Percentiles rank a stretch among this genome's conserved stretches.
These are phyloP conservation scores for Phoma herbarum DNA, from an alignment of 2,329 filamentous ascomycete genomes.

Conservation along the genomic window DNA sequence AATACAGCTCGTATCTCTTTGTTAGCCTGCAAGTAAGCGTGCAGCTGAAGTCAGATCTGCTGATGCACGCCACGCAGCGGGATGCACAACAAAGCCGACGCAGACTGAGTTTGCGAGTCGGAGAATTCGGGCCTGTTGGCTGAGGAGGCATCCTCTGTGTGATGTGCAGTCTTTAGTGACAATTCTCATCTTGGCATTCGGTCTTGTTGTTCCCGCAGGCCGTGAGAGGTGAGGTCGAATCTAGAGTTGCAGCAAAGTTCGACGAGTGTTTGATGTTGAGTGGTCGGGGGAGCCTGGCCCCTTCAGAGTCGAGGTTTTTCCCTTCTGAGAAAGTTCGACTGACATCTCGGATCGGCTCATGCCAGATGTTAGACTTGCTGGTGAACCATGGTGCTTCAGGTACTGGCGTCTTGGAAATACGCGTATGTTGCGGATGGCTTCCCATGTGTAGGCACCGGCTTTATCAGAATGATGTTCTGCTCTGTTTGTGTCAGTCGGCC, in stretches of 20 bases:
- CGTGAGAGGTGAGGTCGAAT: constrained; percentile 11
- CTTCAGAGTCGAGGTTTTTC: not conserved
- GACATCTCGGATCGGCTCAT: constrained; percentile 7
- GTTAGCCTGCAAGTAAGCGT: too few species aligned
- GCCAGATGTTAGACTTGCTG: not conserved
- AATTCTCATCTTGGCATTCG: not conserved
- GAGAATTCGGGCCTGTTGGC: not conserved
- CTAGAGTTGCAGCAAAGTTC: constrained; percentile 6
- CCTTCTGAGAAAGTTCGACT: not conserved
- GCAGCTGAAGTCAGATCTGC: too few species aligned
- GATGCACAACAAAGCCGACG: too few species aligned
- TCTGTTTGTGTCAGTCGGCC: constrained; percentile 6
- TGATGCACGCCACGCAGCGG: too few species aligned
- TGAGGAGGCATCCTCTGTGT: not conserved
- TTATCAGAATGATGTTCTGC: not conserved
- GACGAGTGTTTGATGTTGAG: constrained; percentile 11
- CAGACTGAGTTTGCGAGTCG: too few species aligned
- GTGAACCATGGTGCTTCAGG: not conserved
- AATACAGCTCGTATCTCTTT: too few species aligned
- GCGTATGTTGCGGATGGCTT: not conserved
- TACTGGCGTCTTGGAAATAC: not conserved
- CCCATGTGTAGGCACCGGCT: not conserved
- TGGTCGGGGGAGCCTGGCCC: not conserved
- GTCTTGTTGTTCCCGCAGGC: not conserved
- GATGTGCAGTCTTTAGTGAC: not conserved